Conservation (phyloP, 1,284 basidiomycete genomes). For the Ceratobasidium sp. region DNA sequence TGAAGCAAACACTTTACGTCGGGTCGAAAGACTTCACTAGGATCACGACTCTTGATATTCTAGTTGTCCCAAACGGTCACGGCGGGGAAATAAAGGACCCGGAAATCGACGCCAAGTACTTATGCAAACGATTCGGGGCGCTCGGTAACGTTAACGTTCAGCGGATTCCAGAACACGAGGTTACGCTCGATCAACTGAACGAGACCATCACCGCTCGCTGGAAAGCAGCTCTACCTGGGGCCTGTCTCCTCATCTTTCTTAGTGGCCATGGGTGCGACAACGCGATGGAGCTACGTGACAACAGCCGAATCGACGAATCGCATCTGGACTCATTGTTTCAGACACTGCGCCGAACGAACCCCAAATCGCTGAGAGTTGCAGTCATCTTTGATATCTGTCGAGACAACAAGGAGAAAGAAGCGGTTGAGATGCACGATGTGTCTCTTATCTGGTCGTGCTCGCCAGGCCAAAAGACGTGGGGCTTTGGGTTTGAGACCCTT, state of each 20-base stretch:
- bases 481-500: not conserved
- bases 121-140: not conserved
- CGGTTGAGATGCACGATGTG: not conserved
- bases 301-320: not conserved
- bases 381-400: slow-evolving; percentile 36
- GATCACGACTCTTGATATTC: too few relatives aligned
- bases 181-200: not conserved
- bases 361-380: not conserved
- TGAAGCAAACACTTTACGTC: too few relatives aligned
- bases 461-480: not conserved
- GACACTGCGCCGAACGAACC: not conserved
- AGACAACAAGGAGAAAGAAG: not conserved
- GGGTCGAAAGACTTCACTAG: too few relatives aligned
- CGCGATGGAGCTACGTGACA: slow-evolving; percentile 4
- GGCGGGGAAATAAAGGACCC: not conserved
- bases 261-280: slow-evolving; percentile 25
- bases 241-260: slow-evolving; percentile 4
- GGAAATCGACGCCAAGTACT: not conserved
- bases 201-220: not conserved
- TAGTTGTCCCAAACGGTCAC: too few relatives aligned
- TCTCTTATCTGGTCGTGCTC: slow-evolving; percentile 25
- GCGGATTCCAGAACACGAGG: not conserved
- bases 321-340: not conserved
- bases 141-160: not conserved
- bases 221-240: not conserved